phyloP scores from a whole-genome alignment of 306 rosid genomes.

The Corylus avellana region DNA sequence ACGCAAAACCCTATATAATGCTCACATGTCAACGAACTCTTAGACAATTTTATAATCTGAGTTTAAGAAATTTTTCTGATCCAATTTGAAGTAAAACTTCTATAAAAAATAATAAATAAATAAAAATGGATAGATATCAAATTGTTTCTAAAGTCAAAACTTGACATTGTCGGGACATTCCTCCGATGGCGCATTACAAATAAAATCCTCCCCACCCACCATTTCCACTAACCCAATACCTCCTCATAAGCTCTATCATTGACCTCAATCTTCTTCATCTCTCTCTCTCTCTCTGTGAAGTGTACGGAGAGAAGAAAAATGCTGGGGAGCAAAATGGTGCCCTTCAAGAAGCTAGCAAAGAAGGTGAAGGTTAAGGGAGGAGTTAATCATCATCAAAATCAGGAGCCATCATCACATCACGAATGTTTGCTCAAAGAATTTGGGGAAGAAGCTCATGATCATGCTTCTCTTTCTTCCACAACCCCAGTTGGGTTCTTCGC shows the following conservation, averaged over 20 bases:
- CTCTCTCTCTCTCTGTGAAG: not conserved
- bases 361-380: conserved; percentile 51
- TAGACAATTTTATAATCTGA: too few relatives aligned
- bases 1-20: too few relatives aligned
- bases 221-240: conserved; percentile 14
- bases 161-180: conserved; percentile 27
- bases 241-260: conserved; percentile 12
- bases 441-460: conserved; percentile 25
- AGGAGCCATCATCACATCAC: conserved; percentile 32
- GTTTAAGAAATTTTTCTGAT: too few relatives aligned
- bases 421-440: conserved; percentile 46
- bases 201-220: conserved; percentile 24
- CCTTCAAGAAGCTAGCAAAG: conserved; percentile 65
- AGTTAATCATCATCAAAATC: conserved; percentile 4
- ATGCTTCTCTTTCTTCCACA: conserved; percentile 17
- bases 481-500: conserved; percentile 81
- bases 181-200: conserved; percentile 24
- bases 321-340: conserved; percentile 62
- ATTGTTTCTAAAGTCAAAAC: not conserved
- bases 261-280: not conserved
- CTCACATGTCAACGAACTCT: too few relatives aligned
- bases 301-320: conserved; percentile 21
- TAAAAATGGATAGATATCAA: not conserved
- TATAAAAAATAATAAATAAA: not conserved
- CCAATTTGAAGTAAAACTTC: not conserved